A percentile compares a stretch with the other conserved stretches of the same genome.
phyloP scores from a whole-genome alignment of 306 rosid species.

The Cicer bijugum region DNA sequence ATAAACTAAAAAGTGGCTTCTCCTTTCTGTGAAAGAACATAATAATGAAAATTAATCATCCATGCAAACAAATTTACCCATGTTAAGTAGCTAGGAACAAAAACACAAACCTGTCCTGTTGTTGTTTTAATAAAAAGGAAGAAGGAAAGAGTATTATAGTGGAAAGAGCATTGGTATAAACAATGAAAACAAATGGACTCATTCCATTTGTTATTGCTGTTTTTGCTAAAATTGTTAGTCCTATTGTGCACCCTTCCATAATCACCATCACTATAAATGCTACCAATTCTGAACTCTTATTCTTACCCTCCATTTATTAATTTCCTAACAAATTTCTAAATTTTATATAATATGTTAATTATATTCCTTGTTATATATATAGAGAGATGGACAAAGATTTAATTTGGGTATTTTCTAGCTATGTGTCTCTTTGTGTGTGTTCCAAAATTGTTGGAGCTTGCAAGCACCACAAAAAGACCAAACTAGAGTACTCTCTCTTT shows the following conservation, averaged over 20 bases:
- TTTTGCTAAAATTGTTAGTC: conserved; percentile 68
- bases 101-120: conserved; percentile 49
- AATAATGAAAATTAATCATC: conserved; percentile 21
- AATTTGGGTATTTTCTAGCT: conserved; percentile 12
- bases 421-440: background rate
- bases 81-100: background rate
- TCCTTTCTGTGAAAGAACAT: conserved; percentile 51
- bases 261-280: conserved; percentile 64
- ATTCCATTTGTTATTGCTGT: conserved; percentile 66
- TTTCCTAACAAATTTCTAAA: background rate
- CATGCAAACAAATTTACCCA: conserved; percentile 31
- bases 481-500: background rate
- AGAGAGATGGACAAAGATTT: background rate
- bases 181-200: conserved; percentile 73
- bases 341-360: background rate
- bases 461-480: conserved; percentile 11
- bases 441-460: conserved; percentile 35
- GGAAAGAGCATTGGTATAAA: conserved; percentile 63
- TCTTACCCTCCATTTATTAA: conserved; percentile 43
- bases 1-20: conserved; percentile 54
- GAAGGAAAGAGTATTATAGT: conserved; percentile 60
- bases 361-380: conserved; percentile 4
- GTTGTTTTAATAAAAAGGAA: conserved; percentile 54
- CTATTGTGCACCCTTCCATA: conserved; percentile 75
- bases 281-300: conserved; percentile 45